Evolutionary conservation across 2,329 filamentous ascomycete species (phyloP).

Genomic region (Pyrenophora graminea): DNA sequence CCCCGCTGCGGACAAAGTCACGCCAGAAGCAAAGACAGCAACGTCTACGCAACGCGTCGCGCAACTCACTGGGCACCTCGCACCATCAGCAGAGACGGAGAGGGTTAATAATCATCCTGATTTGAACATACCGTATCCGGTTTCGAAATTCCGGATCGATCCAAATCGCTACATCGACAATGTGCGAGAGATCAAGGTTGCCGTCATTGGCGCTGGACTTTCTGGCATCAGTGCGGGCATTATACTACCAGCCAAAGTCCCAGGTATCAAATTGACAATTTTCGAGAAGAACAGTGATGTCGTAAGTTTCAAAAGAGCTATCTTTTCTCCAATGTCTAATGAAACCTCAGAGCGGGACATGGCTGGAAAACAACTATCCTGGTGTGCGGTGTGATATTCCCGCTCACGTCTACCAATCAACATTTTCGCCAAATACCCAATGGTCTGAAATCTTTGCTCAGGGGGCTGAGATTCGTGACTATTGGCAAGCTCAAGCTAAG

Average conservation of each 20-base stretch:
- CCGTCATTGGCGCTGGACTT: conserved; percentile 67
- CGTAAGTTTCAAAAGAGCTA: conserved; percentile 13
- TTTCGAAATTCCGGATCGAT: conserved; percentile 35
- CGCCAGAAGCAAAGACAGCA: conserved; percentile 15
- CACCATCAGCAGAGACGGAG: conserved; percentile 21
- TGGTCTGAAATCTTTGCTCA: conserved; percentile 51
- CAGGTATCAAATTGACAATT: conserved; percentile 62
- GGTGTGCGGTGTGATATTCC: conserved; percentile 42
- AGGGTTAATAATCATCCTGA: conserved; percentile 14
- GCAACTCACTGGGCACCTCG: conserved; percentile 35
- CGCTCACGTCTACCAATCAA: conserved; percentile 48
- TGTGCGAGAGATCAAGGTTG: conserved; percentile 52
- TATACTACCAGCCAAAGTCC: conserved; percentile 70
- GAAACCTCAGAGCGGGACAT: conserved; percentile 33
- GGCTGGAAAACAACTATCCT: conserved; percentile 45
- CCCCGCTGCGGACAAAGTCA: conserved; percentile 17
- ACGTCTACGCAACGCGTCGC: conserved; percentile 31
- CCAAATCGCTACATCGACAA: conserved; percentile 35
- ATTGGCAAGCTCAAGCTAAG: conserved; percentile 46
- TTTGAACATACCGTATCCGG: conserved; percentile 31
- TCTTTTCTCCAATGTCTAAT: not conserved
- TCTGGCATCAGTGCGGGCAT: conserved; percentile 67
- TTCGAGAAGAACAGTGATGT: conserved; percentile 54
- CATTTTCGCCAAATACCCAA: conserved; percentile 51
- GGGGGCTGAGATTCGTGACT: conserved; percentile 49